phyloP scores from a whole-genome alignment of 2,329 filamentous ascomycete species.

The Phoma sp. region DNA sequence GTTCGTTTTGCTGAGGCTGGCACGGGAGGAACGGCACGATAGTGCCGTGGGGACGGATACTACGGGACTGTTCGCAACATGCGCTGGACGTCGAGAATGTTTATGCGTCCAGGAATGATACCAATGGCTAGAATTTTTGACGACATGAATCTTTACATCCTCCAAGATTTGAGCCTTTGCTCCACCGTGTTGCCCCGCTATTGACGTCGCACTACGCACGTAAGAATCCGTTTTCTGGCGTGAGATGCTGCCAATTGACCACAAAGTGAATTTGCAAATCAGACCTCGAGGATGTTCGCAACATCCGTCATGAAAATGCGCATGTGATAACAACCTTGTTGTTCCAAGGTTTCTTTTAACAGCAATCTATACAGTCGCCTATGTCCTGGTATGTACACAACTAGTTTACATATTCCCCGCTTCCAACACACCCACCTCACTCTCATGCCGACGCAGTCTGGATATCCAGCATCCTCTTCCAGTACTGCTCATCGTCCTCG shows the following conservation, averaged over 20 bases:
- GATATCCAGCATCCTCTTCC: slow-evolving; percentile 27
- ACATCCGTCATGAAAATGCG: not conserved
- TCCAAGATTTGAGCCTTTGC: slow-evolving; percentile 2
- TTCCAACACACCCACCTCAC: not conserved
- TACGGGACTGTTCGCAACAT: slow-evolving; percentile 10
- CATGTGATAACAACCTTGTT: not conserved
- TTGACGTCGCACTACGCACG: slow-evolving; percentile 12
- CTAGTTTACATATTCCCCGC: slow-evolving; percentile 23
- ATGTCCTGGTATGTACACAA: slow-evolving; percentile 12
- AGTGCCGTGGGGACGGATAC: slow-evolving; percentile 8
- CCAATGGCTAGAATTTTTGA: slow-evolving; percentile 17
- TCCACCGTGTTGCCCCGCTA: slow-evolving; percentile 9
- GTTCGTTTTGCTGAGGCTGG: slow-evolving; percentile 10
- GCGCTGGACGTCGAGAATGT: slow-evolving; percentile 12
- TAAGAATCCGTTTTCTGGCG: too few relatives aligned
- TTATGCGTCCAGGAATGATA: slow-evolving; percentile 19
- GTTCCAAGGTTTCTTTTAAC: not conserved
- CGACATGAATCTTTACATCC: slow-evolving; percentile 13
- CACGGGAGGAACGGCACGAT: slow-evolving; percentile 16
- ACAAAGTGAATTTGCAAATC: too few relatives aligned
- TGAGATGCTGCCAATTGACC: too few relatives aligned
- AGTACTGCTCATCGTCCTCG: slow-evolving; percentile 32
- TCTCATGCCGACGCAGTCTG: slow-evolving; percentile 20
- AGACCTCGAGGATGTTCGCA: too few relatives aligned
- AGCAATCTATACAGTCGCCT: slow-evolving; percentile 12